Conservation (phyloP, 345 rosid species). For the Eucalyptus erythrocorys region DNA sequence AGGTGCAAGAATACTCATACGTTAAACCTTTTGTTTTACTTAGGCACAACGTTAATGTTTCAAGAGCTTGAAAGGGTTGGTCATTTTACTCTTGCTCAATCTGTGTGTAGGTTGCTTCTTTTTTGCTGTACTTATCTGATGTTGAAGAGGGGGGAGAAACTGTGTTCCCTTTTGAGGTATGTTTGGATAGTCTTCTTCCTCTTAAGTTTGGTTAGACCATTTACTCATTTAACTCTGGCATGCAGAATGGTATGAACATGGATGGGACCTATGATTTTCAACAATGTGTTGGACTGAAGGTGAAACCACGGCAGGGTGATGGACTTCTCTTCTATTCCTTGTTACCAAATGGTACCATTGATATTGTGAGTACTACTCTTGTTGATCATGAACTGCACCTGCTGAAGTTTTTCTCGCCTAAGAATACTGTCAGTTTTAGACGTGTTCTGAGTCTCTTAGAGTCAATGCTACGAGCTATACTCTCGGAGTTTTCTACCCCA, state of each 20-base stretch:
- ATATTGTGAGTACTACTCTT: conserved; percentile 16
- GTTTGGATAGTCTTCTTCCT: background rate
- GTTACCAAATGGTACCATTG: conserved; percentile 44
- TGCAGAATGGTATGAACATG: conserved; percentile 32
- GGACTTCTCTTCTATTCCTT: conserved; percentile 55
- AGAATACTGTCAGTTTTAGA: background rate
- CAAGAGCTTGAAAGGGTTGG: background rate
- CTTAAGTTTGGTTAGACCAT: background rate
- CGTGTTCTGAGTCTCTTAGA: background rate
- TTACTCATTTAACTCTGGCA: background rate
- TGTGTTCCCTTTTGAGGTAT: conserved; percentile 62
- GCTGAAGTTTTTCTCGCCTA: background rate
- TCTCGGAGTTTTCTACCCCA: background rate
- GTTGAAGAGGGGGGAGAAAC: conserved; percentile 76
- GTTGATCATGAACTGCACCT: background rate
- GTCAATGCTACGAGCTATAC: background rate
- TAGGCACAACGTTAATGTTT: background rate
- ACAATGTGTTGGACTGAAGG: conserved; percentile 43
- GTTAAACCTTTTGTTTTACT: background rate
- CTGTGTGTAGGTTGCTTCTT: conserved; percentile 38
- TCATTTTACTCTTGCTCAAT: background rate
- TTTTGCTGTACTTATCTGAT: conserved; percentile 51
- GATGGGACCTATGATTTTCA: conserved; percentile 32
- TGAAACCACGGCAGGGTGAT: conserved; percentile 55
- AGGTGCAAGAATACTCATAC: background rate